Evolutionary conservation across 2,329 filamentous ascomycete genomes (phyloP), one percentile per base, ranked within the genome.

Genomic region (Fusarium sp.): DNA sequence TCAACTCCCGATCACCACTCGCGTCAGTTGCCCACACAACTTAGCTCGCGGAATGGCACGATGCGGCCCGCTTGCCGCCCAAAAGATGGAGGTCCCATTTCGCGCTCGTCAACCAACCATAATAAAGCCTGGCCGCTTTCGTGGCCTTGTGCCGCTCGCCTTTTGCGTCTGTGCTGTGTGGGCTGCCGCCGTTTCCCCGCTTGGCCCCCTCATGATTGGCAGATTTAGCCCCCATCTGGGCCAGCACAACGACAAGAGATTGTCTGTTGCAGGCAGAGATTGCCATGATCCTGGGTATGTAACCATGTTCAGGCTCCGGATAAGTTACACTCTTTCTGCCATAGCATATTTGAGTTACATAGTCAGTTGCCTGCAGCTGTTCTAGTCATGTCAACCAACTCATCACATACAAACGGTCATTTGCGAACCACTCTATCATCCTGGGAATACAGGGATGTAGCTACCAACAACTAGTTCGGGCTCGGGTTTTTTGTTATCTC

Each of bases 71-170:
- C 31, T 71, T 70, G 68, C 64, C 68, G 59, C 64, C 68, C 56
- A 69, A 60, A 33, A 65, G 45, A 59, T 60, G 53, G 40, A 59
- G 36, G 66, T 26, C 42, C 52, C 40, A 45, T 58, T 46, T 72
- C 60, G 68, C 72, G 62, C 61, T 55, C 70, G 66, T 66, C 39
- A 24, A 67, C 72, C 72, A 71, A 74, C 50, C 65, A 68, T 33
- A 56, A 26, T 24, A 24, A 36, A 34, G 50, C 22, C 18, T 45
- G 56, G 61, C 66, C 67, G 60, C 58, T 66, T 62, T 56, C n/a
- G 54, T 59, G 51, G 63, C 44, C 61, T 52, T 58, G 55, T 56
- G 58, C 62, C 61, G 55, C 58, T 43, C 58, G 53, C 60, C 44
- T 58, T 55, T 63, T 54, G 67, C 72, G 68, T 65, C 61, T 65